Base-by-base conservation (phyloP, 352 stramenopile species). In the Globisporangium spiculum region DNA sequence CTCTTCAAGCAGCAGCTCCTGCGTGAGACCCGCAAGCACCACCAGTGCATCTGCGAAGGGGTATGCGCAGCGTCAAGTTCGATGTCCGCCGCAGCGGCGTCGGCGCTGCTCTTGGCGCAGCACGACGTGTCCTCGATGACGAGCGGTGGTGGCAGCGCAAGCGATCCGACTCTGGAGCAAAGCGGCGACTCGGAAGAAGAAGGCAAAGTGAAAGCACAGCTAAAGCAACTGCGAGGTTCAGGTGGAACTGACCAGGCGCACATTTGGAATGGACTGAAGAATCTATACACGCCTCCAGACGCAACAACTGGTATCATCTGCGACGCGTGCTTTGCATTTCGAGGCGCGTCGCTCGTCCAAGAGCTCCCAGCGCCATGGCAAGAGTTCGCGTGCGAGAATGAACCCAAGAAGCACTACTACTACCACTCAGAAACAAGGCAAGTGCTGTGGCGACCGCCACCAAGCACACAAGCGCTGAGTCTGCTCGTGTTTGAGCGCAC, bases 1-100 rank as follows among this genome's bases (percentile, higher is more conserved):
- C 71, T 74, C 22, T 90, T 90, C 71, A 80, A 83, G 58, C 76
- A 77, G 72, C 75, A 85, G 58, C 88, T 88, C 69, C 76, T 73
- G 16, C 71, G 71, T 41, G 78, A 88, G 57, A 76, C 80, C 54
- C 75, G 79, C 22, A 82, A 75, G 66, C 75, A 87, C 73, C 75
- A 77, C 59, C 75, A 83, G 52, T 69, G 69, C 26, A 88, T 88
- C 36, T 90, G 76, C 46, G 71, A 83, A 30, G 58, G 72, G 3
- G 76, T 73, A 4, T 77, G 75, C 54, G 65, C 63, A 10, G 52
- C 55, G 4, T 74, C 71, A 53, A 77, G 67, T 63, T 41, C 75
- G 1, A 69, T 50, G 24, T 63, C 64, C 27, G 69, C 71, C 7
- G 67, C 71, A 0, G 72, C 64, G 22, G 75, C 75, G 5, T 72